Conservation (phyloP, 2,329 filamentous ascomycete species). For the Xylaria sp. region DNA sequence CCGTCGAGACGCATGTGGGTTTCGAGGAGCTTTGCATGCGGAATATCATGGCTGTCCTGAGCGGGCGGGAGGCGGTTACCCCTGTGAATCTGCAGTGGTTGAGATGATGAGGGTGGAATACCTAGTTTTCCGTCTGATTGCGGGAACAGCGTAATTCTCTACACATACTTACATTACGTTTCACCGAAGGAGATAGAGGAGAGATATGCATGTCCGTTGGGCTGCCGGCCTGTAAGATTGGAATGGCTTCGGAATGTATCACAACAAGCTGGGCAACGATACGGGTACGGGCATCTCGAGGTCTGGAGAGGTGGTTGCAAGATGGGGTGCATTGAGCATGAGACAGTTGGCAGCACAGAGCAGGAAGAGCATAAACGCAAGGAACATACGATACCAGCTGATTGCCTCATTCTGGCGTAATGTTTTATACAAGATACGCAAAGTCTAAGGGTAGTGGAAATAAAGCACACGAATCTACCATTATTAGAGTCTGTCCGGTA, state of each 20-base stretch:
- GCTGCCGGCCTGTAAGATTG: too few relatives aligned
- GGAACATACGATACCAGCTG: neutral
- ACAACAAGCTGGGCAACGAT: too few relatives aligned
- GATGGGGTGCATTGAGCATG: neutral
- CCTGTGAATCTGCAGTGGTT: slow-evolving; percentile 65
- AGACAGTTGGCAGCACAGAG: neutral
- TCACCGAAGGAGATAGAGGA: neutral
- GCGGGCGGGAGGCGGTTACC: slow-evolving; percentile 58
- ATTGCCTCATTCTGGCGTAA: neutral
- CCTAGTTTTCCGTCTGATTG: too few relatives aligned
- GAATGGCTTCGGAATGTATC: too few relatives aligned
- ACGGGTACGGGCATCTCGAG: too few relatives aligned
- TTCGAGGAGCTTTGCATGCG: slow-evolving; percentile 71
- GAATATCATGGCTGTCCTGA: slow-evolving; percentile 67
- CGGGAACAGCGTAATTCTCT: too few relatives aligned
- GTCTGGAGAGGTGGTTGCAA: neutral
- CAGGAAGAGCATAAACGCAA: neutral
- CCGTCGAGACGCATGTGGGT: slow-evolving; percentile 68
- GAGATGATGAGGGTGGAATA: slow-evolving; percentile 12
- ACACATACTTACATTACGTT: slow-evolving; percentile 17
- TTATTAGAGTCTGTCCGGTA: too few relatives aligned
- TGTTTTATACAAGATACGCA: too few relatives aligned
- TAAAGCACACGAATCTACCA: too few relatives aligned
- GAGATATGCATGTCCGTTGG: too few relatives aligned
- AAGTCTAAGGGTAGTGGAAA: too few relatives aligned